Conservation (phyloP, 768 basidiomycete species). For the Lactifluus piperatus region DNA sequence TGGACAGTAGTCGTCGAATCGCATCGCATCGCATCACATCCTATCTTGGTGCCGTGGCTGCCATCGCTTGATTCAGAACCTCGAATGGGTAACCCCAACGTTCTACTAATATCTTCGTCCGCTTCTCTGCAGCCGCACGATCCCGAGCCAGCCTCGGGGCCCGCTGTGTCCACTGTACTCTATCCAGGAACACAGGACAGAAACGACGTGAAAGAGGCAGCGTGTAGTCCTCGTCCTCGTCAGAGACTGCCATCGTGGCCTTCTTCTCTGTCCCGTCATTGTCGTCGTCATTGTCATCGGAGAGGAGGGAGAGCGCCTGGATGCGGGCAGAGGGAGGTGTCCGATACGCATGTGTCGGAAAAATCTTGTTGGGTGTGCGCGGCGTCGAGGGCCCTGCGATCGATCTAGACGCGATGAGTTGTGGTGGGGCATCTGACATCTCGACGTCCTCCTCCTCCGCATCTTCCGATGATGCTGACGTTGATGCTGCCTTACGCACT, state of each 20-base stretch:
- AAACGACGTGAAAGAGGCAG: slow-evolving; percentile 15
- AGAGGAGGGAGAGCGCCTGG: not conserved
- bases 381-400: slow-evolving; percentile 18
- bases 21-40: too few species aligned
- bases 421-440: not conserved
- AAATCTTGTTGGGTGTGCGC: not conserved
- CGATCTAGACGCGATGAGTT: not conserved
- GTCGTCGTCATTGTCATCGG: not conserved
- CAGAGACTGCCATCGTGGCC: not conserved
- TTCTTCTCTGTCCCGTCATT: not conserved
- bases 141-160: slow-evolving; percentile 13
- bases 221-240: not conserved
- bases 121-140: slow-evolving; percentile 13
- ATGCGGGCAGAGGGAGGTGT: slow-evolving; percentile 16
- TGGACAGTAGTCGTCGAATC: too few species aligned
- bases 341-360: slow-evolving; percentile 11
- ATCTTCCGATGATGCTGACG: slow-evolving; percentile 3
- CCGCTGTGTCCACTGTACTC: slow-evolving; percentile 18
- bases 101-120: not conserved
- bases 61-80: not conserved
- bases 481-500: not conserved
- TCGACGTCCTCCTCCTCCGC: slow-evolving; percentile 7
- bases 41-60: not conserved
- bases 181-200: slow-evolving; percentile 18
- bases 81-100: slow-evolving; percentile 17